phyloP scores from a whole-genome alignment of 805 yeast species.

The Lachancea mirantina region DNA sequence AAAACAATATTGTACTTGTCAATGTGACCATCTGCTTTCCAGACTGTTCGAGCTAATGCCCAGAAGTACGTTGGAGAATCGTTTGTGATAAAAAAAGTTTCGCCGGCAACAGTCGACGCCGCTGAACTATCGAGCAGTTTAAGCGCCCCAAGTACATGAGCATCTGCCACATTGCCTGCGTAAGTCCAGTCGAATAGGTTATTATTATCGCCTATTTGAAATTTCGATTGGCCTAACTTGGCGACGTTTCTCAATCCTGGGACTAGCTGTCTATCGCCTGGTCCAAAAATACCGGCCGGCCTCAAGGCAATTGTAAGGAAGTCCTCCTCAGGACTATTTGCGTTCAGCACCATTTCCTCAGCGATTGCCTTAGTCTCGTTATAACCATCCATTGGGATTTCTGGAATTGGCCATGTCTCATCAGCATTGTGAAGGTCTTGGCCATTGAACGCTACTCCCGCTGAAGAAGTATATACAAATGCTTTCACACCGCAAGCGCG shows the following conservation, averaged over 20 bases:
- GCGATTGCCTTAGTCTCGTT: slow-evolving; percentile 92
- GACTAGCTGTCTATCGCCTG: slow-evolving; percentile 94
- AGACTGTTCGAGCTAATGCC: slow-evolving; percentile 92
- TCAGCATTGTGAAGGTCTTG: slow-evolving; percentile 85
- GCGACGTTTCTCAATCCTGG: slow-evolving; percentile 88
- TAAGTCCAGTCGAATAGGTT: slow-evolving; percentile 95
- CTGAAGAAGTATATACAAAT: slow-evolving; percentile 90
- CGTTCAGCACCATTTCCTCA: slow-evolving; percentile 69
- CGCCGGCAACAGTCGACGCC: slow-evolving; percentile 59
- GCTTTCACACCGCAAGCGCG: slow-evolving; percentile 46
- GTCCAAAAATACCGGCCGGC: slow-evolving; percentile 98
- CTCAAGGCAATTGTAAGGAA: slow-evolving; percentile 80
- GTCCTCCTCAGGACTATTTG: slow-evolving; percentile 50
- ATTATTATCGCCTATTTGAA: slow-evolving; percentile 90
- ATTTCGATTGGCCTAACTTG: slow-evolving; percentile 75
- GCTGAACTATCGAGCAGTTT: slow-evolving; percentile 47
- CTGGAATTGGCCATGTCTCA: slow-evolving; percentile 90
- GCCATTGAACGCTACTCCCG: slow-evolving; percentile 97
- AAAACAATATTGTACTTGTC: slow-evolving; percentile 64
- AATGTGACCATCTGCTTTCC: slow-evolving; percentile 92
- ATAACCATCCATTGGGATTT: slow-evolving; percentile 90
- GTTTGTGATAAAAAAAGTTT: slow-evolving; percentile 84
- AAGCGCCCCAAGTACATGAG: slow-evolving; percentile 89
- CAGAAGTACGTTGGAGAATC: slow-evolving; percentile 94
- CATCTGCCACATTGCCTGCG: slow-evolving; percentile 96